These are phyloP conservation scores for Geranium rotundifolium DNA, from an alignment of 345 rosid species.

Conservation along the genomic window DNA sequence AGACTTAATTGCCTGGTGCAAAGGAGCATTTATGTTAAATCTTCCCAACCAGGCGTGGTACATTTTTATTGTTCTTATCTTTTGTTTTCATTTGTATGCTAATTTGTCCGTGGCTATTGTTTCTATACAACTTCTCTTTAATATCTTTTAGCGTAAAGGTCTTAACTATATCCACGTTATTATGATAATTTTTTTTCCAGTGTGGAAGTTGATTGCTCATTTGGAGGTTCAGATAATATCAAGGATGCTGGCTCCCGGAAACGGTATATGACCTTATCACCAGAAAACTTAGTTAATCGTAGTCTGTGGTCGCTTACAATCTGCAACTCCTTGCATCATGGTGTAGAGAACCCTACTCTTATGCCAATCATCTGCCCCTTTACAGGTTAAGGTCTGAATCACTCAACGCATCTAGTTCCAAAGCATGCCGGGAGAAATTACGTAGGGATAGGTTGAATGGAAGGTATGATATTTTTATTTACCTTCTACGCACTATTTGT, in stretches of 20 bases:
- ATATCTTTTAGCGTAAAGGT: neutral
- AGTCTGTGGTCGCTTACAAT: too few species aligned
- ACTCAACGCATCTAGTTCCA: constrained; percentile 19
- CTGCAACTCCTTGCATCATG: too few species aligned
- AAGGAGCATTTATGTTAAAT: neutral
- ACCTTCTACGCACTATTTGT: neutral
- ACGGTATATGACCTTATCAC: too few species aligned
- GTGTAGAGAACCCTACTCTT: too few species aligned
- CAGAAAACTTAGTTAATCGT: too few species aligned
- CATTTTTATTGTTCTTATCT: neutral
- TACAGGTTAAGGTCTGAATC: constrained; percentile 16
- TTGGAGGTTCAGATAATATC: constrained; percentile 23
- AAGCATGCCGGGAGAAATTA: constrained; percentile 45
- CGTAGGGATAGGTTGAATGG: constrained; percentile 44
- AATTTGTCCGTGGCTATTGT: too few species aligned
- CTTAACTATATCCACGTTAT: neutral
- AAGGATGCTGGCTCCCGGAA: constrained; percentile 30
- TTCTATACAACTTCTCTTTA: neutral
- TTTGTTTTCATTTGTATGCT: neutral
- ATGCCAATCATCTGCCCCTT: too few species aligned
- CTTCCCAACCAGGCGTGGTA: neutral
- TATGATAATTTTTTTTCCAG: constrained; percentile 5
- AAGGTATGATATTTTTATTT: constrained; percentile 17
- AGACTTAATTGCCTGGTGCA: neutral
- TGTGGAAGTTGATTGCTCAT: constrained; percentile 27